phyloP scores from a whole-genome alignment of 1,284 basidiomycete genomes.

The Lentinula novae-zelandiae region DNA sequence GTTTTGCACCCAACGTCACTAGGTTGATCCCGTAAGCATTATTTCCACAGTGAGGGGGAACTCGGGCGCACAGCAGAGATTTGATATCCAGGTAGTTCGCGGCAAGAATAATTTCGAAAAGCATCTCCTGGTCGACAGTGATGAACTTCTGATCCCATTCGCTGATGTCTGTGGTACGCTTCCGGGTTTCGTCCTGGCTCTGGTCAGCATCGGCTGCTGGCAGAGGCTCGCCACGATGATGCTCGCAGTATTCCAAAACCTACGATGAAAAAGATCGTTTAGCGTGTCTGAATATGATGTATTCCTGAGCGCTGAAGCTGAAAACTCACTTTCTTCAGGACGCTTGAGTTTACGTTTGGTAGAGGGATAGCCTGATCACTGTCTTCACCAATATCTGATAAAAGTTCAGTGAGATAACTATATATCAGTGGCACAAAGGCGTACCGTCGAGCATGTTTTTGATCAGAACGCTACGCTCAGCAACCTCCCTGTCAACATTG shows the following conservation, averaged over 20 bases:
- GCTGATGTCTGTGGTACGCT: constrained; percentile 94
- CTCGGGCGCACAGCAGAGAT: constrained; percentile 78
- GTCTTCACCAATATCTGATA: constrained; percentile 82
- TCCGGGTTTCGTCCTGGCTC: constrained; percentile 89
- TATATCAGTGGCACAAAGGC: constrained; percentile 20
- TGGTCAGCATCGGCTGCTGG: constrained; percentile 83
- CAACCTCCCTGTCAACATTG: constrained; percentile 91
- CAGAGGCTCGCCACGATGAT: constrained; percentile 94
- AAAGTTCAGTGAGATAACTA: constrained; percentile 14
- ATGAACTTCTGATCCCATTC: constrained; percentile 99
- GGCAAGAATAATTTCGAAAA: constrained; percentile 99
- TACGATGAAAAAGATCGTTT: constrained; percentile 28
- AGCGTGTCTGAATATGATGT: neutral
- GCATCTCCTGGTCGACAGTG: constrained; percentile 94
- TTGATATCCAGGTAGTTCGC: constrained; percentile 99
- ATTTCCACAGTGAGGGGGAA: neutral
- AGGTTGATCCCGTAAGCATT: constrained; percentile 7
- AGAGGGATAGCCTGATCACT: constrained; percentile 90
- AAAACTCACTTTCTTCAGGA: constrained; percentile 84
- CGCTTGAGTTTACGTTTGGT: constrained; percentile 94
- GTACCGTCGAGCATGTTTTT: constrained; percentile 99
- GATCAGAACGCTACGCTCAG: constrained; percentile 93
- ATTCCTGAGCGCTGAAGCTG: neutral
- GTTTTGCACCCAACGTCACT: constrained; percentile 99
- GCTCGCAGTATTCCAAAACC: constrained; percentile 99